Conservation (phyloP, 306 rosid genomes). For the Acacia confusa region DNA sequence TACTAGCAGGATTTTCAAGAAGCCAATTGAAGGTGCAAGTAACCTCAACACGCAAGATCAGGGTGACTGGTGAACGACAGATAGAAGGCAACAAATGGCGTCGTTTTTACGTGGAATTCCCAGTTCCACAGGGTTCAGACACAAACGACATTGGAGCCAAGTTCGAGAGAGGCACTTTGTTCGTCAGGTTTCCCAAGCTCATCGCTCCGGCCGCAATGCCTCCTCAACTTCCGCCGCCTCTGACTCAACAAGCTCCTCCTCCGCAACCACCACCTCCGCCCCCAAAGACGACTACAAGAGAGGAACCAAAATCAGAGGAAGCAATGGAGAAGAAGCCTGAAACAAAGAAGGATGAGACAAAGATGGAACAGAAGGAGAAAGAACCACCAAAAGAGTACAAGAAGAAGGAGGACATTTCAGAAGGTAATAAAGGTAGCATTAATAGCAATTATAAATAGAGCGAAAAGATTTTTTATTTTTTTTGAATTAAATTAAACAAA, state of each 20-base stretch:
- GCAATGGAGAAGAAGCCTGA: not conserved
- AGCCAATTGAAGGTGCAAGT: constrained; percentile 45
- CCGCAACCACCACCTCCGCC: not conserved
- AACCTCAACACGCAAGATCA: constrained; percentile 22
- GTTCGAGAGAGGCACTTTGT: constrained; percentile 37
- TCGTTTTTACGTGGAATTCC: constrained; percentile 43
- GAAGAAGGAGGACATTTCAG: not conserved
- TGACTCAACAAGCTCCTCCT: not conserved
- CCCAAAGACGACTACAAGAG: not conserved
- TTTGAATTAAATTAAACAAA: not conserved
- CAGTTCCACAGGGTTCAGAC: constrained; percentile 31
- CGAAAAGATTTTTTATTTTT: not conserved
- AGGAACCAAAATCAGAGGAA: not conserved
- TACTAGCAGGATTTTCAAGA: constrained; percentile 42
- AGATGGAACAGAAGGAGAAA: not conserved
- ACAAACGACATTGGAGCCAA: constrained; percentile 37
- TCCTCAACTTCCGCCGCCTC: not conserved
- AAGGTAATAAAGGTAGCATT: not conserved
- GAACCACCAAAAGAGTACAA: not conserved
- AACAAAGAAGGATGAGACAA: not conserved
- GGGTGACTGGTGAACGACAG: constrained; percentile 41
- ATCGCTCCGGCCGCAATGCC: not conserved
- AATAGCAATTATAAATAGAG: not conserved
- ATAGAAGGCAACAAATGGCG: constrained; percentile 34
- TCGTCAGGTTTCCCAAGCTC: constrained; percentile 39